A percentile compares a stretch with the other conserved stretches of the same genome.
Evolutionary conservation across 164 flowering plant species (phyloP).

Genomic region (Akebia trifoliata): DNA sequence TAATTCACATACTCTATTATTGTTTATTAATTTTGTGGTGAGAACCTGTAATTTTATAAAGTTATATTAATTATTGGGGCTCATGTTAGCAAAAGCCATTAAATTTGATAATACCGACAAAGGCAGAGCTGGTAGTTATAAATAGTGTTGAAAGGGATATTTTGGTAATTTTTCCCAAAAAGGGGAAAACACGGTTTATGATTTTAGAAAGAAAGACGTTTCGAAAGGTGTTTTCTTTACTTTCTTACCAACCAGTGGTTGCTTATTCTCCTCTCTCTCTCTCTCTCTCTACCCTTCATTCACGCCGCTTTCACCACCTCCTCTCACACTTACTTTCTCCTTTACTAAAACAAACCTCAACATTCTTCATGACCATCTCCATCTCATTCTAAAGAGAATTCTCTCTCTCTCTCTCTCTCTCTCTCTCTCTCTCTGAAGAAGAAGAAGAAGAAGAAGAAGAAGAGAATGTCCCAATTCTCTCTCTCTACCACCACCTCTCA

Average conservation of each 20-base stretch:
- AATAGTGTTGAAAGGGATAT: too few relatives aligned
- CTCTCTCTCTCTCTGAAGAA: slow-evolving; percentile 25
- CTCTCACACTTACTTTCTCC: neutral
- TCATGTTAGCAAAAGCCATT: too few relatives aligned
- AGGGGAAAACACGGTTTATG: slow-evolving; percentile 1
- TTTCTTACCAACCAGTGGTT: slow-evolving; percentile 17
- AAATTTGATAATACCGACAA: too few relatives aligned
- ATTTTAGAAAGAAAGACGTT: slow-evolving; percentile 12
- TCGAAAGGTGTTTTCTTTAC: slow-evolving; percentile 28
- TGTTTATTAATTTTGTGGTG: too few relatives aligned
- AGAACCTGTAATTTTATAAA: too few relatives aligned
- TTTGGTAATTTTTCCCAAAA: too few relatives aligned
- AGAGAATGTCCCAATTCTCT: too few relatives aligned
- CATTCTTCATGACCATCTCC: neutral
- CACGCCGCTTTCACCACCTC: slow-evolving; percentile 11
- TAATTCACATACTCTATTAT: too few relatives aligned
- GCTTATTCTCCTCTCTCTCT: slow-evolving; percentile 10
- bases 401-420: neutral
- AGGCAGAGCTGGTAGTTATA: too few relatives aligned
- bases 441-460: too few relatives aligned
- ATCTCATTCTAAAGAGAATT: too few relatives aligned
- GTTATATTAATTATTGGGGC: too few relatives aligned
- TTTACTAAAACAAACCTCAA: slow-evolving; percentile 7
- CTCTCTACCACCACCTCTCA: slow-evolving; percentile 13
- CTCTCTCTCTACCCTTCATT: slow-evolving; percentile 13